These are phyloP conservation scores for Mucor piriformis DNA, from an alignment of 371 early-diverging fungal species.

Conservation along the genomic window DNA sequence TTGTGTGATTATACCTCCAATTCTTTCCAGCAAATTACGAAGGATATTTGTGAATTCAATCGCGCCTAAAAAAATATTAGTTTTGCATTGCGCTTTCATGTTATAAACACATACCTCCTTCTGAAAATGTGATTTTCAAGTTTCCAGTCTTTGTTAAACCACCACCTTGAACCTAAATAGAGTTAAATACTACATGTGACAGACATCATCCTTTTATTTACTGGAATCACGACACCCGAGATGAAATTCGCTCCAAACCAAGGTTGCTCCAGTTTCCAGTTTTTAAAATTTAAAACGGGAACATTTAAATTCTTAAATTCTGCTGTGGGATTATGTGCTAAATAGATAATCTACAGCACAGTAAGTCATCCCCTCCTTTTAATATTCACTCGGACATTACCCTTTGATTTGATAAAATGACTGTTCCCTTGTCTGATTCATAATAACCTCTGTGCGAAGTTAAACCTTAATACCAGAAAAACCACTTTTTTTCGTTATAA, in stretches of 20 bases:
- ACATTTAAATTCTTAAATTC: constrained; percentile 48
- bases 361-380: not conserved
- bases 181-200: not conserved
- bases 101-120: no score
- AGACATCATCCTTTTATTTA: constrained; percentile 15
- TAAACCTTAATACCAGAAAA: not conserved
- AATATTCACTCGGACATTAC: no score
- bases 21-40: no score
- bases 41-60: constrained; percentile 47
- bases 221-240: constrained; percentile 45
- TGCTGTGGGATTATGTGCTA: constrained; percentile 26
- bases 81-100: no score
- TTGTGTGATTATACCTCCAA: no score
- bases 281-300: constrained; percentile 46
- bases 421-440: constrained; percentile 16
- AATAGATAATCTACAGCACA: constrained; percentile 38
- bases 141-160: constrained; percentile 42
- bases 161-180: constrained; percentile 47
- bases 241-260: no score
- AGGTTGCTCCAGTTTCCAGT: no score
- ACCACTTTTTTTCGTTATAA: not conserved
- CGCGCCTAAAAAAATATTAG: constrained; percentile 33
- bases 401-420: no score
- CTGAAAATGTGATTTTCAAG: constrained; percentile 48
- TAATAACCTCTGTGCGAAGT: constrained; percentile 23